phyloP scores from a whole-genome alignment of 345 rosid species.

The Acer campestre region DNA sequence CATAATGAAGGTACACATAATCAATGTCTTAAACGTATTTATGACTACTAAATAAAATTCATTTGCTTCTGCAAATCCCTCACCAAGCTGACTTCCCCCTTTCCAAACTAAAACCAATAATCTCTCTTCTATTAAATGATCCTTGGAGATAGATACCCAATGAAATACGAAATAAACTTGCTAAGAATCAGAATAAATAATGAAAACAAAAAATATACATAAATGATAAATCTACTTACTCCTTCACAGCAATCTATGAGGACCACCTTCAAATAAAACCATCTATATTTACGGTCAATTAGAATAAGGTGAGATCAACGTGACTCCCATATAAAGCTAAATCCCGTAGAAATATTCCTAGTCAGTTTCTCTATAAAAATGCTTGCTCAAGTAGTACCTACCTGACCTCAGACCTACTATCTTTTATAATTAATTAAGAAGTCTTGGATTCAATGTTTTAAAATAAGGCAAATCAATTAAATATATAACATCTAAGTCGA shows the following conservation, averaged over 20 bases:
- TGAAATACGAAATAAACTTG: background rate
- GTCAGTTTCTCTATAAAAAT: constrained; percentile 4
- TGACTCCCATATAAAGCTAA: constrained; percentile 1
- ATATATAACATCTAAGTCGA: background rate
- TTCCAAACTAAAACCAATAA: background rate
- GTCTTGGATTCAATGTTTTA: background rate
- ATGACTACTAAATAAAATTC: background rate
- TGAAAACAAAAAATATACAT: background rate
- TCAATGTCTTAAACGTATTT: background rate
- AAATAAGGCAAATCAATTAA: background rate
- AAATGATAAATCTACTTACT: background rate
- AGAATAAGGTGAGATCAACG: background rate
- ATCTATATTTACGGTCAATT: background rate
- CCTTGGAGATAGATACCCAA: background rate
- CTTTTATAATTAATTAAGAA: background rate
- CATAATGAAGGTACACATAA: background rate
- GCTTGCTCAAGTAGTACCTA: background rate
- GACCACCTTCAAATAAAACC: constrained; percentile 9
- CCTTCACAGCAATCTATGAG: background rate
- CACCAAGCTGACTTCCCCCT: background rate
- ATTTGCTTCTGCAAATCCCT: background rate
- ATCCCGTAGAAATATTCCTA: background rate
- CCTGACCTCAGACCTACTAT: background rate
- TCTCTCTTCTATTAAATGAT: background rate
- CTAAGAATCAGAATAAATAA: background rate